These are phyloP conservation scores for Boletus rex-veris DNA, from an alignment of 768 basidiomycete genomes.

Conservation along the genomic window DNA sequence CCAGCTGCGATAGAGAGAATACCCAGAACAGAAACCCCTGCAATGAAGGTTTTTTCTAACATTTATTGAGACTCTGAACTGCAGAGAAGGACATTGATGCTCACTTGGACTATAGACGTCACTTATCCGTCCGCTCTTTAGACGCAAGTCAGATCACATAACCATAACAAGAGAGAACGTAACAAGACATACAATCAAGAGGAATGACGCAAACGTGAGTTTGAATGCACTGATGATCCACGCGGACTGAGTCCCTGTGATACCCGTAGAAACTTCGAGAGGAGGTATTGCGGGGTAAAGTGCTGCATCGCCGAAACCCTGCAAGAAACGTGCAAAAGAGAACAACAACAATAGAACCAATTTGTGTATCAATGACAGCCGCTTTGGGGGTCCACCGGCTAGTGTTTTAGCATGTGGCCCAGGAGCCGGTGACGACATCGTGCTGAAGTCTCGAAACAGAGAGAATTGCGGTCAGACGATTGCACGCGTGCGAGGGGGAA, in stretches of 20 bases:
- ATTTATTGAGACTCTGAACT: slow-evolving; percentile 29
- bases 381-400: not conserved
- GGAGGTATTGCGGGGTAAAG: slow-evolving; percentile 39
- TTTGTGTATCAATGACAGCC: slow-evolving; percentile 26
- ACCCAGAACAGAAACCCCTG: slow-evolving; percentile 40
- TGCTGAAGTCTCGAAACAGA: not conserved
- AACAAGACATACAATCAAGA: slow-evolving; percentile 18
- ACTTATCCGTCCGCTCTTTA: slow-evolving; percentile 26
- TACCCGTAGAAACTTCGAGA: slow-evolving; percentile 20
- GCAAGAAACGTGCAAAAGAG: slow-evolving; percentile 42
- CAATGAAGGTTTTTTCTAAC: slow-evolving; percentile 40
- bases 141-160: slow-evolving; percentile 9
- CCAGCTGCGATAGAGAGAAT: slow-evolving; percentile 44
- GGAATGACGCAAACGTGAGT: slow-evolving; percentile 45
- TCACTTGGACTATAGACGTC: slow-evolving; percentile 27
- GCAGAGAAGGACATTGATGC: slow-evolving; percentile 17
- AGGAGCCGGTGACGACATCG: slow-evolving; percentile 7
- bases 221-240: slow-evolving; percentile 46
- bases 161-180: not conserved
- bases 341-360: slow-evolving; percentile 34
- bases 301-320: slow-evolving; percentile 42
- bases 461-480: not conserved
- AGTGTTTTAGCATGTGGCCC: not conserved
- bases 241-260: slow-evolving; percentile 6
- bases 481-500: not conserved